Evolutionary conservation across 371 early-diverging fungal species (phyloP).

Genomic region (Mortierella sp.): DNA sequence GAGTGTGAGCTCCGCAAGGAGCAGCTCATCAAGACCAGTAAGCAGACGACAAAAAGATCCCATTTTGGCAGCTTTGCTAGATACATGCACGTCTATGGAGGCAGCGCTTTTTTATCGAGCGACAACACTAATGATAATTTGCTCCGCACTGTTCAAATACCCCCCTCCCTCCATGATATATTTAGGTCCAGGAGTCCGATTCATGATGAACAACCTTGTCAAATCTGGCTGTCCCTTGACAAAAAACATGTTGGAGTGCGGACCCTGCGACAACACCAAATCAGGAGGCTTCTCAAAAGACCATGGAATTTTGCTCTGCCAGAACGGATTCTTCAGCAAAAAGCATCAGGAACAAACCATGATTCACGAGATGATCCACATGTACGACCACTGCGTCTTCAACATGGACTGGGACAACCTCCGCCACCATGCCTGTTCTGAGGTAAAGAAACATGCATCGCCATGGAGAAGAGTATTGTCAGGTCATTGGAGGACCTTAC

Average conservation of each 20-base stretch:
- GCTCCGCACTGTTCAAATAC: background rate
- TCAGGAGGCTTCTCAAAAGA: conserved; percentile 89
- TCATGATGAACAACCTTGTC: conserved; percentile 84
- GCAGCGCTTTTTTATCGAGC: no score
- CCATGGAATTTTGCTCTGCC: conserved; percentile 87
- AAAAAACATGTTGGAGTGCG: conserved; percentile 78
- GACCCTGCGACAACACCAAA: conserved; percentile 83
- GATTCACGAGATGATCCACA: conserved; percentile 97
- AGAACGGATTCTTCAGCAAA: conserved; percentile 81
- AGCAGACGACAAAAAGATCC: no score
- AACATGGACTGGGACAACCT: conserved; percentile 88
- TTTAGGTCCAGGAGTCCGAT: conserved; percentile 84
- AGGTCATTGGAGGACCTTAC: background rate
- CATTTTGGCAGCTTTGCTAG: no score
- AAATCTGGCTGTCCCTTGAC: conserved; percentile 77
- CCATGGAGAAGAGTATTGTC: no score
- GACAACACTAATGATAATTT: background rate
- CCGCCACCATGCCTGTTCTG: conserved; percentile 94
- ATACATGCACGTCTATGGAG: no score
- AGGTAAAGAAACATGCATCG: conserved; percentile 63
- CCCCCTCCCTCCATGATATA: background rate
- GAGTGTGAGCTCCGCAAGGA: conserved; percentile 82
- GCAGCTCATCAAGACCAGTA: conserved; percentile 78
- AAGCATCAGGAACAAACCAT: conserved; percentile 89
- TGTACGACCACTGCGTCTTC: conserved; percentile 90